Percentiles rank a stretch among this genome's conserved stretches.
phyloP scores from a whole-genome alignment of 176 grass and related monocot genomes.

The Alloteropsis semialata region DNA sequence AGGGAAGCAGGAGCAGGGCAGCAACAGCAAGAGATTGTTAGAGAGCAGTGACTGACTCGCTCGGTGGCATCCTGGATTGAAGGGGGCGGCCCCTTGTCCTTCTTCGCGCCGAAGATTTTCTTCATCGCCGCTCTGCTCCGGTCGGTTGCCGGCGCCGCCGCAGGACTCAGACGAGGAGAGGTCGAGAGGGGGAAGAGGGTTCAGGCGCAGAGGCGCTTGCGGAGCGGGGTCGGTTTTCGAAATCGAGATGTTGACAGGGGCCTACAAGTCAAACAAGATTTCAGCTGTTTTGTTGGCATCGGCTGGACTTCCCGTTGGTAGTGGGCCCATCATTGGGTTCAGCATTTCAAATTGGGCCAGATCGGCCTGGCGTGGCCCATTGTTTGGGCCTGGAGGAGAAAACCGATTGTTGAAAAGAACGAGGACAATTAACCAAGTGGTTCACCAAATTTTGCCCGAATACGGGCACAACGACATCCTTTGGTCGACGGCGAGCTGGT shows the following conservation, averaged over 20 bases:
- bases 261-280: not conserved
- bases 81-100: slow-evolving; percentile 76
- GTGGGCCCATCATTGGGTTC: not conserved
- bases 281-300: too few species aligned
- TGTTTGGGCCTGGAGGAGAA: too few species aligned
- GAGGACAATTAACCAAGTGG: too few species aligned
- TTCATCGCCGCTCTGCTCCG: slow-evolving; percentile 50
- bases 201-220: not conserved
- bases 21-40: not conserved
- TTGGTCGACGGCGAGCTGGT: too few species aligned
- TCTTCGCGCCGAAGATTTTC: slow-evolving; percentile 89
- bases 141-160: slow-evolving; percentile 14
- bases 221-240: not conserved
- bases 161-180: not conserved
- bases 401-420: too few species aligned
- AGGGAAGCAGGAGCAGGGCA: not conserved
- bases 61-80: slow-evolving; percentile 89
- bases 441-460: too few species aligned
- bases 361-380: not conserved
- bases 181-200: not conserved
- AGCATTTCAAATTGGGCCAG: not conserved
- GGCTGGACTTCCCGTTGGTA: not conserved
- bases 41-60: slow-evolving; percentile 33
- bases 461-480: too few species aligned
- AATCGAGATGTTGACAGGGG: slow-evolving; percentile 22